Base-by-base conservation (phyloP, 2,329 filamentous ascomycete species). In the Sporothrix pseudoabietina region DNA sequence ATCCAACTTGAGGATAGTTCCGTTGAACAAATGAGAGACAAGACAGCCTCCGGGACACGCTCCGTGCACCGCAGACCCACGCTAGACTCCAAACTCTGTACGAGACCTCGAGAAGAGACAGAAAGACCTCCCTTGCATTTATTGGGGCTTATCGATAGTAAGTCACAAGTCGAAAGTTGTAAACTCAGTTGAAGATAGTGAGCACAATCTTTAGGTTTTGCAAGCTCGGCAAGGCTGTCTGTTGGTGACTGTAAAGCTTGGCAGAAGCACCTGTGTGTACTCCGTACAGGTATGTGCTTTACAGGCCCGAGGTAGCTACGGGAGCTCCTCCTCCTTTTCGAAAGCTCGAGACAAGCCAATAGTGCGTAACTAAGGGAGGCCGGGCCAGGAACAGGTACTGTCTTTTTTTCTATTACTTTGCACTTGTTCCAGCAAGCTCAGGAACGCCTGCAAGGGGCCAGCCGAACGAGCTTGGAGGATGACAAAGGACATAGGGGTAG, bases 371-470 rank as follows among this genome's bases (percentile, higher is more conserved):
- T 19, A 63, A 63, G 35, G 59, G 59, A 41, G 35, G 14, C 7
- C 59, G 32, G 19, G 59, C 35, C 59, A 63, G 59, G 59, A 22
- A 22, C 59, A 41, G 32, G 8, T 22, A 39, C 35, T n/a, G 16
- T n/a, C 35, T 63, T 61, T 35, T 61, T 35, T 12, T n/a, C 49
- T n/a, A 52, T 55, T 26, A 26, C 2, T 55, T 10, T 55, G 41
- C 41, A 47, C 41, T 14, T 47, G 12, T 9, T 47, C 41, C 41
- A 47, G 6, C 9, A 47, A 47, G 49, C 41, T 22, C 22, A 63
- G 59, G 59, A 63, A 63, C 59, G 35, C 59, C 44, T 63, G 59
- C 35, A 63, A 63, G 59, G 59, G 59, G 35, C 26, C 32, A 63
- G 35, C 16, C 30, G 9, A 30, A 4, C 22, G n/a, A 35, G 55